A percentile compares a stretch with the other conserved stretches of the same genome.
phyloP scores from a whole-genome alignment of 169 alveolate species.

The Cryptosporidium tyzzeri region DNA sequence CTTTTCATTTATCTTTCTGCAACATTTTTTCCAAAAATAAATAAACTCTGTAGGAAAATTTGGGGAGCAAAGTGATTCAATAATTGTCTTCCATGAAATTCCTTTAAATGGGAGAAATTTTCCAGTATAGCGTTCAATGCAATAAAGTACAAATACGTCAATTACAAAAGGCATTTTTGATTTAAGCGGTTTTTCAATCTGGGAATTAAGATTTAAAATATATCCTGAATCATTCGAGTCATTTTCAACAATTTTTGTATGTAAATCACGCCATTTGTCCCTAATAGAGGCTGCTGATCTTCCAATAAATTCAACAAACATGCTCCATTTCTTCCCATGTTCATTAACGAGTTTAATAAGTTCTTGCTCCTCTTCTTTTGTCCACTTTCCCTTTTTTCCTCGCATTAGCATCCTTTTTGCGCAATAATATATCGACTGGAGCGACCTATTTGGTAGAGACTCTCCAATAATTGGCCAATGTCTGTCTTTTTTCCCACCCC shows the following conservation, averaged over 20 bases:
- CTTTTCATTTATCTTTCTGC: slow-evolving; percentile 12
- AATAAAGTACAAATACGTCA: slow-evolving; percentile 54
- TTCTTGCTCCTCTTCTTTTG: slow-evolving; percentile 67
- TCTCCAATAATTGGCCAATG: slow-evolving; percentile 75
- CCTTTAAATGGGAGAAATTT: slow-evolving; percentile 64
- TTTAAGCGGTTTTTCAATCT: slow-evolving; percentile 1
- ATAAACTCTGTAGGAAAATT: slow-evolving; percentile 40
- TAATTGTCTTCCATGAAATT: slow-evolving; percentile 67
- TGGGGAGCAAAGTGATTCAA: slow-evolving; percentile 37
- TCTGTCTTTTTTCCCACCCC: slow-evolving; percentile 48
- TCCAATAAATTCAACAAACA: slow-evolving; percentile 62
- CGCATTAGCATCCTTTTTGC: slow-evolving; percentile 60
- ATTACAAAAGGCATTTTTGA: slow-evolving; percentile 64
- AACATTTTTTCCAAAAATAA: slow-evolving; percentile 63
- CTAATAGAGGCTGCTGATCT: slow-evolving; percentile 75
- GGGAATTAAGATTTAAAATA: neutral
- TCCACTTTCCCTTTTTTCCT: slow-evolving; percentile 72
- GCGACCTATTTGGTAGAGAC: slow-evolving; percentile 56
- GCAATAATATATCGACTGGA: slow-evolving; percentile 65
- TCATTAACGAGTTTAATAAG: slow-evolving; percentile 55
- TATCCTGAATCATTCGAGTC: neutral
- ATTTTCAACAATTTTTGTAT: slow-evolving; percentile 19
- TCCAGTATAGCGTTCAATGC: slow-evolving; percentile 67
- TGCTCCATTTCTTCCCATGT: slow-evolving; percentile 67
- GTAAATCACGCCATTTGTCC: slow-evolving; percentile 75